Conservation (phyloP, 179 eudicot species). For the Actinidia arguta region DNA sequence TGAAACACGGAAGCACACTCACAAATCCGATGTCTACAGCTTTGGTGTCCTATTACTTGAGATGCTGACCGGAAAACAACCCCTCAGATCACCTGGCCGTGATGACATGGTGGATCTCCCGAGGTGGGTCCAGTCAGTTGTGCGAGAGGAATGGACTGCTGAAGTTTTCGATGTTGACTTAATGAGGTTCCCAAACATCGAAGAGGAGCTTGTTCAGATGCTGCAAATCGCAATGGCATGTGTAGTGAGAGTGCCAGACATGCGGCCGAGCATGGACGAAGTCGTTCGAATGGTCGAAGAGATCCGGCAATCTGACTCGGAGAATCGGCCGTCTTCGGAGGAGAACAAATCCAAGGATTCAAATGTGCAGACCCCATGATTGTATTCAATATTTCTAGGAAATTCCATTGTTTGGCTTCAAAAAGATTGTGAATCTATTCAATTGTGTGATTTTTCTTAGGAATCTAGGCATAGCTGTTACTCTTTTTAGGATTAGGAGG, state of each 20-base stretch:
- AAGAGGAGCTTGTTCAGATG: conserved; percentile 90
- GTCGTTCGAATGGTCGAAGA: conserved; percentile 78
- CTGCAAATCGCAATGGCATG: conserved; percentile 78
- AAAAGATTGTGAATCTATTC: conserved; percentile 1
- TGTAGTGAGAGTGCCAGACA: conserved; percentile 59
- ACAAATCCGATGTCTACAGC: conserved; percentile 80
- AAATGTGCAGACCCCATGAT: conserved; percentile 49
- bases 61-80: conserved; percentile 76
- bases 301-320: conserved; percentile 52
- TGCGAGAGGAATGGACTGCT: conserved; percentile 86
- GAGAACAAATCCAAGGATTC: conserved; percentile 65
- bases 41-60: conserved; percentile 76
- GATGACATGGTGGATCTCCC: conserved; percentile 40
- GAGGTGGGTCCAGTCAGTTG: conserved; percentile 85
- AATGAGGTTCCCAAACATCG: conserved; percentile 57
- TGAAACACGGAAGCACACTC: conserved; percentile 68
- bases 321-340: conserved; percentile 62
- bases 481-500: no score
- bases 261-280: conserved; percentile 68
- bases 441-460: conserved; percentile 3
- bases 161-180: conserved; percentile 80
- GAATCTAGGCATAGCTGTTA: background rate
- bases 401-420: background rate
- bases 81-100: conserved; percentile 62
- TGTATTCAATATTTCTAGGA: background rate